phyloP scores from a whole-genome alignment of 2,329 filamentous ascomycete species.

The Truncatella angustata region DNA sequence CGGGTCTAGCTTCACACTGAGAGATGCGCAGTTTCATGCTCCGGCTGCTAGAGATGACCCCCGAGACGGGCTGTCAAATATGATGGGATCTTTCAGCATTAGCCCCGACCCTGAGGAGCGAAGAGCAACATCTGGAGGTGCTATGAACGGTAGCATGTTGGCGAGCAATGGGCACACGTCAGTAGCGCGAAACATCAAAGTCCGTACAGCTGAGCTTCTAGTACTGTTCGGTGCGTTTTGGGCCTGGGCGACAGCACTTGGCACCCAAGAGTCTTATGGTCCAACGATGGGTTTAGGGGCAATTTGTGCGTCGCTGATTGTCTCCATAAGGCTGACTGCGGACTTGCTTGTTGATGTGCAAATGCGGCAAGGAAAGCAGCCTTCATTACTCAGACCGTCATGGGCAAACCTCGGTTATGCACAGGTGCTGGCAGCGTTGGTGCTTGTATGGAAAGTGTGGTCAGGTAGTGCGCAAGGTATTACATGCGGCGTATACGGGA shows the following conservation, averaged over 20 bases:
- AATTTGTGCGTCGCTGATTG: conserved; percentile 24
- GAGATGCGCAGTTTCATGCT: conserved; percentile 28
- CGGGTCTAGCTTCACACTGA: conserved; percentile 20
- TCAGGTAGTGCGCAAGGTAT: conserved; percentile 15
- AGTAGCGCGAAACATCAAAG: conserved; percentile 16
- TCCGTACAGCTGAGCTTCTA: conserved; percentile 23
- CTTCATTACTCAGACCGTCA: conserved; percentile 20
- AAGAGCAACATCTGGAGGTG: conserved; percentile 8
- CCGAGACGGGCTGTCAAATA: conserved; percentile 27
- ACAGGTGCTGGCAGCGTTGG: conserved; percentile 23
- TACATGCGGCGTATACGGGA: conserved; percentile 23
- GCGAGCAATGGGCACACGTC: background rate
- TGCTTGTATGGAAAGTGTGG: conserved; percentile 29
- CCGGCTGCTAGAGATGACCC: conserved; percentile 28
- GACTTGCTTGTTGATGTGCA: conserved; percentile 28
- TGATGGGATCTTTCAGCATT: conserved; percentile 32
- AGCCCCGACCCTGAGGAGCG: conserved; percentile 27
- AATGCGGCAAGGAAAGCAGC: conserved; percentile 17
- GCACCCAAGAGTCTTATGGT: conserved; percentile 25
- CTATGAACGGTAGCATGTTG: background rate
- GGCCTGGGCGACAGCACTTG: conserved; percentile 25
- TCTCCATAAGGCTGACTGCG: conserved; percentile 28
- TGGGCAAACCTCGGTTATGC: conserved; percentile 25
- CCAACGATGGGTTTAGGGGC: conserved; percentile 24
- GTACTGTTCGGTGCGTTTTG: conserved; percentile 23